Base-by-base conservation (phyloP, 768 basidiomycete species). In the Exsudoporus frostii region DNA sequence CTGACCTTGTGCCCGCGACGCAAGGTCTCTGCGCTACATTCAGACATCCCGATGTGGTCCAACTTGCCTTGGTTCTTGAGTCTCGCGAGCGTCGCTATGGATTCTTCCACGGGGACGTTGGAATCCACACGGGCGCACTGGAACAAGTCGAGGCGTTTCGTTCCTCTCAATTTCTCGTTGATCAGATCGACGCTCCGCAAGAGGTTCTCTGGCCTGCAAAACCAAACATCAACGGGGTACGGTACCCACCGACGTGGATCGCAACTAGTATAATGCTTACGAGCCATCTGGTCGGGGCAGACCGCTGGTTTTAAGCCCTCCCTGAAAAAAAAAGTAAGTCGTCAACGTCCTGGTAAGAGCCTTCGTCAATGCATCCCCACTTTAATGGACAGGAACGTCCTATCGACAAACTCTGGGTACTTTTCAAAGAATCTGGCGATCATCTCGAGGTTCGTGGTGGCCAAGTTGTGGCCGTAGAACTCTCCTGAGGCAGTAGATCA, bases 91-190 rank as follows among this genome's bases (percentile, higher is more conserved):
- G 66, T 70, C 33, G 68, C 60, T 51, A 78, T 74, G 7, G 64
- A 58, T 4, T 79, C 73, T 64, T 86, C 83, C 51, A 85, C 59
- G 0, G 75, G 58, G 5, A 73, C 56, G 5, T 68, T 71, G 14
- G 59, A 62, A 30, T 81, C 79, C 15, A 79, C 67, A 5, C 81
- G 73, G 3, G 79, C 76, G 24, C 71, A 71, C 64, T 86, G 68
- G 65, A 77, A 89, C 2, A 88, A 64, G 62, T 88, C 85, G 54
- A 86, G 63, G 36, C 73, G 76, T 65, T 82, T 83, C 56, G 71
- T 76, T 24, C 77, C 76, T 7, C 80, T 76, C n/a, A 85, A 70
- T 19, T 71, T 71, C 6, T 65, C 68, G 54, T 76, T 73, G 59
- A 79, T 69, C 22, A 66, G 64, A 19, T 73, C 65, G 14, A 83